A percentile compares a stretch with the other conserved stretches of the same genome.
Conservation (phyloP, 345 rosid genomes). For the Litchi chinensis region DNA sequence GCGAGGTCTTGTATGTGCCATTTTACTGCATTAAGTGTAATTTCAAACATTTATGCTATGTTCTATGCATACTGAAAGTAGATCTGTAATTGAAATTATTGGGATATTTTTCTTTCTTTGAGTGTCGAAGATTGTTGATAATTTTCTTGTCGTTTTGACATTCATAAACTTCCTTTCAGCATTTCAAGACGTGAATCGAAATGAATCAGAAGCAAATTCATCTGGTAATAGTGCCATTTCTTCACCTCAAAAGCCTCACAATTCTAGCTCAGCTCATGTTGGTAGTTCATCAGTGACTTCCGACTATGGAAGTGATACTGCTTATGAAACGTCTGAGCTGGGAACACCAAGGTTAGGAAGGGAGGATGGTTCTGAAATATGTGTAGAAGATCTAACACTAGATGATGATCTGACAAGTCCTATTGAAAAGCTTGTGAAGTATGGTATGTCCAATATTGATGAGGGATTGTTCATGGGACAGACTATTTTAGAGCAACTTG, state of each 20-base stretch:
- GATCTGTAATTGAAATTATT: not conserved
- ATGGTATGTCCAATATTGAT: constrained; percentile 90
- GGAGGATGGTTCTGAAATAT: constrained; percentile 71
- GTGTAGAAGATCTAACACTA: constrained; percentile 64
- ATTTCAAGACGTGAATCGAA: constrained; percentile 75
- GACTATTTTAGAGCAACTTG: constrained; percentile 89
- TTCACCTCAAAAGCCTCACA: constrained; percentile 46
- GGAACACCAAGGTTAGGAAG: constrained; percentile 78
- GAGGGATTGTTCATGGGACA: constrained; percentile 96
- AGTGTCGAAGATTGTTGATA: not conserved
- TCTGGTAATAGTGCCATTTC: constrained; percentile 43
- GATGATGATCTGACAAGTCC: constrained; percentile 86
- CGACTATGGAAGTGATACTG: constrained; percentile 95
- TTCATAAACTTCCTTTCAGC: constrained; percentile 54
- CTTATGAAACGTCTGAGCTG: constrained; percentile 86
- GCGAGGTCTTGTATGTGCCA: constrained; percentile 89
- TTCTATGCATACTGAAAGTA: constrained; percentile 4
- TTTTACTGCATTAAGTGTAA: constrained; percentile 27
- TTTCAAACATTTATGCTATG: constrained; percentile 18
- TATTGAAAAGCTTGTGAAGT: constrained; percentile 79
- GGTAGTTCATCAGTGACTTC: constrained; percentile 79
- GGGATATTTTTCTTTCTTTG: not conserved
- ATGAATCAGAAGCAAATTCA: constrained; percentile 50
- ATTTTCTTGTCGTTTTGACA: constrained; percentile 14
- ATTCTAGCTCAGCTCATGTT: constrained; percentile 52